These are phyloP conservation scores for Funneliformis geosporum DNA, from an alignment of 192 early-diverging fungal genomes.

Conservation along the genomic window DNA sequence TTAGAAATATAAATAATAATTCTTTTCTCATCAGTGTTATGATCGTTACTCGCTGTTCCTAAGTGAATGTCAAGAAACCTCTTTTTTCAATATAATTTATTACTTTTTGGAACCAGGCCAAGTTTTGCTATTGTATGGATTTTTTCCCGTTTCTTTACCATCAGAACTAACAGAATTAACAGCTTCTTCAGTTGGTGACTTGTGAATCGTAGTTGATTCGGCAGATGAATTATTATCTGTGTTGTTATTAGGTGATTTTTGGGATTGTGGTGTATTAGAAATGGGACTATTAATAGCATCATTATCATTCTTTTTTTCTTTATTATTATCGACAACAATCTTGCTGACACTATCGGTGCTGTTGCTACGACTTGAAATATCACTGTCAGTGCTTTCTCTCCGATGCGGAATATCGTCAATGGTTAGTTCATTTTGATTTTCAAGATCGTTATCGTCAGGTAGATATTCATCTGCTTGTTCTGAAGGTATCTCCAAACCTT, in stretches of 20 bases:
- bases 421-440: not conserved
- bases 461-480: not conserved
- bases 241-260: not conserved
- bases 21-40: not conserved
- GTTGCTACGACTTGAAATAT: not conserved
- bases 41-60: not conserved
- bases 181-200: not conserved
- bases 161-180: not conserved
- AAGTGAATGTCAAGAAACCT: not conserved
- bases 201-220: not conserved
- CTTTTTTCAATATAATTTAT: no score
- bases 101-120: not conserved
- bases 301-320: not conserved
- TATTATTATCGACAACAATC: not conserved
- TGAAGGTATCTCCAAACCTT: not conserved
- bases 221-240: not conserved
- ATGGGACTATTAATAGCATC: not conserved
- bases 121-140: not conserved
- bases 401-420: not conserved
- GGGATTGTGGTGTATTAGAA: not conserved
- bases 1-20: not conserved
- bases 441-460: not conserved
- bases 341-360: not conserved
- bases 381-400: not conserved
- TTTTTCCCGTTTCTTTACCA: not conserved